Base-by-base conservation (phyloP, 202 grass and related monocot species). In the Alloteropsis angusta region DNA sequence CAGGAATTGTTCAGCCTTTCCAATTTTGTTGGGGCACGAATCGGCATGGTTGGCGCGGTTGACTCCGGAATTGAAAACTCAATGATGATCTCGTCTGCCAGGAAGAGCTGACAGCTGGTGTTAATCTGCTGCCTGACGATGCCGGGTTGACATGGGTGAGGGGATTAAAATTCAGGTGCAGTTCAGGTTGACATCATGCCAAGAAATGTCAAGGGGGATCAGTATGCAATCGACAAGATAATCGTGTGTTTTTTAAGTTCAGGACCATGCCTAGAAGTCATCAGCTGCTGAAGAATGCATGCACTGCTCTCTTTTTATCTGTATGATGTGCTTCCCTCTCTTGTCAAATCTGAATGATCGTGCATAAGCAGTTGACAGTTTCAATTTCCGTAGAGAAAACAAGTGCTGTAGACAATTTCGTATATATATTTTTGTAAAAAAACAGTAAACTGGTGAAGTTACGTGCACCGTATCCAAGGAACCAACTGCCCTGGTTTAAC, bases 21-120 rank as follows among this genome's bases (percentile, higher is more conserved):
- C 80, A 62, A 22, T 62, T 84, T 69, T 48, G 68, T 50, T 84
- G 80, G 68, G 64, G 65, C 73, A 17, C 12, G 66, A 61, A 83
- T 59, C 34, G 16, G 35, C 38, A 44, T 34, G 63, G 65, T 30
- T 22, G 16, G 43, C 16, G 1, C 18, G 10, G 82, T 84, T 84
- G 82, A 78, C 71, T 62, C 61, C 5, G 5, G 35, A 70, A 81
- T 62, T 76, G 54, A 81, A 76, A 86, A 44, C 23, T 61, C 22
- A 75, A 3, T 9, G 62, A 44, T 23, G 34, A 68, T 69, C 38
- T 81, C 17, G 15, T 50, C 52, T 73, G 43, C 56, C 37, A 3
- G 42, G 52, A 43, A 60, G 43, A 75, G 52, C 69, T 75, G 77
- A 85, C 77, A 86, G 6, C 60, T 83, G 85, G 80, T 83, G 75